phyloP scores from a whole-genome alignment of 2,329 filamentous ascomycete species.

The Exserohilum turcica region DNA sequence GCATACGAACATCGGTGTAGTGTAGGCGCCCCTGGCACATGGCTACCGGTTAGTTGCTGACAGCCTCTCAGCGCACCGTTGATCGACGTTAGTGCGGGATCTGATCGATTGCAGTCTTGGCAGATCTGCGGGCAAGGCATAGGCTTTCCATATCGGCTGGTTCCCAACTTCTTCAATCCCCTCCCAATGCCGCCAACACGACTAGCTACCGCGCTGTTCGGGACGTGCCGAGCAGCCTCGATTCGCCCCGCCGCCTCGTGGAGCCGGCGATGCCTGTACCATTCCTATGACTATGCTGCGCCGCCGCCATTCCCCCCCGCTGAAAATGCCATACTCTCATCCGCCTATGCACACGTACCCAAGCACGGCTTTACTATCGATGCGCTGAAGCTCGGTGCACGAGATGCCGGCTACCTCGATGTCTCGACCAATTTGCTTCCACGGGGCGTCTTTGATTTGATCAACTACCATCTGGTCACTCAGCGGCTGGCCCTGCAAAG shows the following conservation, averaged over 20 bases:
- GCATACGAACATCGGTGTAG: too few species aligned
- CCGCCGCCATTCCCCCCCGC: constrained; percentile 67
- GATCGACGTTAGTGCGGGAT: constrained; percentile 8
- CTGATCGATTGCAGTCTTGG: constrained; percentile 29
- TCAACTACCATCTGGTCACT: constrained; percentile 75
- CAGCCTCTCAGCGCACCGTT: background rate
- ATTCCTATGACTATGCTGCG: constrained; percentile 45
- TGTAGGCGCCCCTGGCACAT: background rate
- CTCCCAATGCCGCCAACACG: constrained; percentile 39
- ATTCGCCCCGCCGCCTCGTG: constrained; percentile 18
- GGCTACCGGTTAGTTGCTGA: background rate
- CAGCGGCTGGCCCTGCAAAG: constrained; percentile 65
- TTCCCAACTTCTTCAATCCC: constrained; percentile 12
- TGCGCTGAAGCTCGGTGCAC: constrained; percentile 76
- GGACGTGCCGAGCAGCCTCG: constrained; percentile 32
- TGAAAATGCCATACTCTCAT: constrained; percentile 78
- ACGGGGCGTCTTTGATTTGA: constrained; percentile 78
- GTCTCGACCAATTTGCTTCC: constrained; percentile 84
- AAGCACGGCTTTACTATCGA: constrained; percentile 78
- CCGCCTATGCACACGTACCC: constrained; percentile 80
- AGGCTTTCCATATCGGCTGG: constrained; percentile 23
- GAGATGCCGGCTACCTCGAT: constrained; percentile 83
- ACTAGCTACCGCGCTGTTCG: constrained; percentile 29
- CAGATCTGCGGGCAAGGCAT: constrained; percentile 21
- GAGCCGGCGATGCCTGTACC: constrained; percentile 35